phyloP scores from a whole-genome alignment of 257 asterid species.

The Cynanchum wilfordii region DNA sequence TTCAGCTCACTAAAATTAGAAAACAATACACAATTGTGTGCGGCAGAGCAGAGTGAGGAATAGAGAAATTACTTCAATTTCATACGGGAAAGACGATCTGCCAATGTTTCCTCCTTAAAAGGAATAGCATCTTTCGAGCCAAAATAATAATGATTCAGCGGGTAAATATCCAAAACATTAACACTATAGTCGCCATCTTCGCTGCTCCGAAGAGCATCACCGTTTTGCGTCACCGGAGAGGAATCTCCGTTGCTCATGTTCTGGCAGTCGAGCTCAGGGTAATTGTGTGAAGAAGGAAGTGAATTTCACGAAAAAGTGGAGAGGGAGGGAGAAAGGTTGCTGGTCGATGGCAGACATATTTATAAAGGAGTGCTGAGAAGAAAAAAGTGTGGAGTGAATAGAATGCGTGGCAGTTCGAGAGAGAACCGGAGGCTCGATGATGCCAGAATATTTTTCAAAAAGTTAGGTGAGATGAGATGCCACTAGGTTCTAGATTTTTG shows the following conservation, averaged over 20 bases:
- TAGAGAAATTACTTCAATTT: slow-evolving; percentile 48
- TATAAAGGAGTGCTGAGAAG: background rate
- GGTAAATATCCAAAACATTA: slow-evolving; percentile 54
- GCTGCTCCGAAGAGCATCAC: slow-evolving; percentile 2
- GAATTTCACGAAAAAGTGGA: background rate
- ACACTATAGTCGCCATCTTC: slow-evolving; percentile 1
- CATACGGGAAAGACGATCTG: slow-evolving; percentile 69
- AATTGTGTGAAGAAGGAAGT: background rate
- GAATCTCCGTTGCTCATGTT: slow-evolving; percentile 32
- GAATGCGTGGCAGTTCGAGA: too few relatives aligned
- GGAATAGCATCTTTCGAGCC: slow-evolving; percentile 53
- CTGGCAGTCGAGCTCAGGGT: background rate
- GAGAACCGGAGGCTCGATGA: too few relatives aligned
- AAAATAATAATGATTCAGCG: slow-evolving; percentile 74
- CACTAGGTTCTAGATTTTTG: too few relatives aligned
- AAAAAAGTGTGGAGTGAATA: background rate
- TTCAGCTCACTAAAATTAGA: background rate
- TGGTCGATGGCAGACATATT: background rate
- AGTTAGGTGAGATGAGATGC: too few relatives aligned
- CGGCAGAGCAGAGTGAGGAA: background rate
- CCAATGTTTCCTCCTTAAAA: slow-evolving; percentile 44
- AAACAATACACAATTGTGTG: background rate
- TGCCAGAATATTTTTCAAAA: too few relatives aligned
- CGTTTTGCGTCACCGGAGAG: slow-evolving; percentile 14
- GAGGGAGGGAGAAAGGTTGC: background rate